Evolutionary conservation across 495 filamentous ascomycete species (phyloP).

Genomic region (Viridothelium virens): DNA sequence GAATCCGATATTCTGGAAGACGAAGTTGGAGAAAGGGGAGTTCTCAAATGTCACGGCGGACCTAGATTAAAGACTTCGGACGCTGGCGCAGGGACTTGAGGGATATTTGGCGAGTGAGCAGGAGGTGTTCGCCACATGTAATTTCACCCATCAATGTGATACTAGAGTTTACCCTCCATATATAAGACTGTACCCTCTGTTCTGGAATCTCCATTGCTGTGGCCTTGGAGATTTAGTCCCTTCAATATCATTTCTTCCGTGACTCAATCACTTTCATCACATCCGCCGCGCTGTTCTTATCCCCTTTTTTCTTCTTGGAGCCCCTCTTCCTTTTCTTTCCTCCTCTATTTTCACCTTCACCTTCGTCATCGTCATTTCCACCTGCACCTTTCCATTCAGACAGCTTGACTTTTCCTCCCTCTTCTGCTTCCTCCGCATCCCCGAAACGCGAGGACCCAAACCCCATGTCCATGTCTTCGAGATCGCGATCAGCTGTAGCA

Average conservation of each 20-base stretch:
- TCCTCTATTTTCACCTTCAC: conserved; percentile 42
- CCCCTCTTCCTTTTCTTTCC: conserved; percentile 69
- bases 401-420: conserved; percentile 51
- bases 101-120: not conserved
- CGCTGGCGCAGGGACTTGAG: not conserved
- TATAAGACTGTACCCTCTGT: not conserved
- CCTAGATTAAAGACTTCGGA: conserved; percentile 41
- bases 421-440: conserved; percentile 73
- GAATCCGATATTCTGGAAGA: conserved; percentile 86
- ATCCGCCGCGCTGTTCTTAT: conserved; percentile 72
- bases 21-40: conserved; percentile 94
- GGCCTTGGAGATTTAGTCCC: not conserved
- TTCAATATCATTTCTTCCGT: conserved; percentile 38
- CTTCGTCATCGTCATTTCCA: conserved; percentile 46
- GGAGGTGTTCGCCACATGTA: conserved; percentile 14
- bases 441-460: conserved; percentile 80
- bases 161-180: conserved; percentile 12
- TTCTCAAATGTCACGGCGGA: conserved; percentile 92
- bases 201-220: not conserved
- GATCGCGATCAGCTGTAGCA: conserved; percentile 68
- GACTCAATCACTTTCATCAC: conserved; percentile 73
- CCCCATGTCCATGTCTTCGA: conserved; percentile 87
- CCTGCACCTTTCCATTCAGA: conserved; percentile 48
- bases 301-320: conserved; percentile 78
- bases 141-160: conserved; percentile 19